phyloP scores from a whole-genome alignment of 1,139 yeast species.

The Wickerhamomyces sp. region DNA sequence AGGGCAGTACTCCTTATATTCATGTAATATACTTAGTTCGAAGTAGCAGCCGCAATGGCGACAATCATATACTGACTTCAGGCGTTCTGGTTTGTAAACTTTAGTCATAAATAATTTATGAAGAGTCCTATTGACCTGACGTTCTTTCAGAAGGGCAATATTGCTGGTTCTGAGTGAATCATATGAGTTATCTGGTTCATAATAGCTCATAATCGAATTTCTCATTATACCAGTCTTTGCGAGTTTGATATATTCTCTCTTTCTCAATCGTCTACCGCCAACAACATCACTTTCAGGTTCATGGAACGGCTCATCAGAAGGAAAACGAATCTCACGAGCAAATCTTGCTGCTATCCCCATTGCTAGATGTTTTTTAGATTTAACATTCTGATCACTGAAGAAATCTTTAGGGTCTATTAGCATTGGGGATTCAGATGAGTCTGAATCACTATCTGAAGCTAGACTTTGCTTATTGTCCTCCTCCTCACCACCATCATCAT shows the following conservation, averaged over 20 bases:
- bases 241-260: slow-evolving; percentile 6
- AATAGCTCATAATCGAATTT: slow-evolving; percentile 7
- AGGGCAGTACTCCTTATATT: slow-evolving; percentile 19
- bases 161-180: slow-evolving; percentile 14
- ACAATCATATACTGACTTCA: slow-evolving; percentile 21
- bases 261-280: slow-evolving; percentile 15
- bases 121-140: slow-evolving; percentile 18
- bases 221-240: background rate
- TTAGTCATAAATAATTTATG: slow-evolving; percentile 19
- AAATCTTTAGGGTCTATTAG: slow-evolving; percentile 1
- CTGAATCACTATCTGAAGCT: background rate
- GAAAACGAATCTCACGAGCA: background rate
- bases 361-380: background rate
- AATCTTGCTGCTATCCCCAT: background rate
- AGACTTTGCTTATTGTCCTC: background rate
- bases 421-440: background rate
- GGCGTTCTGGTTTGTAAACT: slow-evolving; percentile 10
- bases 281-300: slow-evolving; percentile 7
- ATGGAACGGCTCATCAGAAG: slow-evolving; percentile 2
- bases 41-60: slow-evolving; percentile 25
- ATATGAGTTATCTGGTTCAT: slow-evolving; percentile 16
- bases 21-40: slow-evolving; percentile 1
- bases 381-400: background rate
- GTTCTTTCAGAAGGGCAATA: slow-evolving; percentile 3
- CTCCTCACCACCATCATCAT: background rate